These are phyloP conservation scores for Rhypophila decipiens DNA, from an alignment of 495 filamentous ascomycete species.

Conservation along the genomic window DNA sequence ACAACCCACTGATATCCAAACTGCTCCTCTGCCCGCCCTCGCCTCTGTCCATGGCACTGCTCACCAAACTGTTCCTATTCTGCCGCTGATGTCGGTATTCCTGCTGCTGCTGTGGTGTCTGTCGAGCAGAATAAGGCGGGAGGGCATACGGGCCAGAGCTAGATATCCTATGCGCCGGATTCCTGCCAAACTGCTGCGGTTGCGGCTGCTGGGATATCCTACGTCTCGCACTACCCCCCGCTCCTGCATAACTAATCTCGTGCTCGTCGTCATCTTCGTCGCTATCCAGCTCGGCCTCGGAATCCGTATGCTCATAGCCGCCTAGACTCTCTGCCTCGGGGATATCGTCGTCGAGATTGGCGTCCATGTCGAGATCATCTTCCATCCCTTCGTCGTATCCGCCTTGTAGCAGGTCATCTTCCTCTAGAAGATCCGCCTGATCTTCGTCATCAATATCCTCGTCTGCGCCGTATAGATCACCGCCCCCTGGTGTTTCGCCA, in stretches of 20 bases:
- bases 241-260: conserved; percentile 14
- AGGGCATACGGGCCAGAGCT: background rate
- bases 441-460: conserved; percentile 43
- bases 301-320: conserved; percentile 78
- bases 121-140: background rate
- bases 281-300: conserved; percentile 58
- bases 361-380: conserved; percentile 47
- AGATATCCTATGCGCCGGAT: background rate
- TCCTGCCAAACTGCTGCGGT: background rate
- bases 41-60: conserved; percentile 18
- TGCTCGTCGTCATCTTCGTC: conserved; percentile 25
- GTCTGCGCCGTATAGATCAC: conserved; percentile 34
- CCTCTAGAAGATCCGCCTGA: conserved; percentile 43
- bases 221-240: no score
- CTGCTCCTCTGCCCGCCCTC: conserved; percentile 30
- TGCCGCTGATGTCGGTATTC: background rate
- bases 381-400: conserved; percentile 15
- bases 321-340: conserved; percentile 53
- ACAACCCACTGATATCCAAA: conserved; percentile 43
- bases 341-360: conserved; percentile 59
- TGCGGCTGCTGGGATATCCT: conserved; percentile 14
- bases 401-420: conserved; percentile 40
- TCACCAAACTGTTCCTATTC: conserved; percentile 21
- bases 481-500: conserved; percentile 13
- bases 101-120: background rate